Conservation (phyloP, 2,329 filamentous ascomycete genomes). For the Metarhizium rileyi region DNA sequence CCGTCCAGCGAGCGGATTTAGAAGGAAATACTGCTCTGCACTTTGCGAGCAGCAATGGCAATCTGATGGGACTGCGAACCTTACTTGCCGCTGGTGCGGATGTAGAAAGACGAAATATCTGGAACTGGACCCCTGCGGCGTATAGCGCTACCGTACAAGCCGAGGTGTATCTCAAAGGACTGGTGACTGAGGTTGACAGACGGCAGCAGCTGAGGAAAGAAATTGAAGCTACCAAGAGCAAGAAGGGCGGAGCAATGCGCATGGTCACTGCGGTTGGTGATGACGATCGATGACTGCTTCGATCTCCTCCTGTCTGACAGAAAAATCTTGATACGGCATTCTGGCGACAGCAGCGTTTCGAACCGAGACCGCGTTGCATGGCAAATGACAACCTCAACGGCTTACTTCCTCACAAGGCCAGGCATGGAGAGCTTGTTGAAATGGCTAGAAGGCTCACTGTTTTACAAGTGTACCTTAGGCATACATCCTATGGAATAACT, state of each 20-base stretch:
- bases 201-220: slow-evolving; percentile 33
- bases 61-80: slow-evolving; percentile 66
- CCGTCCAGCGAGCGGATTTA: slow-evolving; percentile 50
- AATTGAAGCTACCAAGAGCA: slow-evolving; percentile 30
- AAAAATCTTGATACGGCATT: too few relatives aligned
- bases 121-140: slow-evolving; percentile 73
- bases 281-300: slow-evolving; percentile 20
- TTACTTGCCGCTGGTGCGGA: slow-evolving; percentile 72
- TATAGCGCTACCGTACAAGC: slow-evolving; percentile 76
- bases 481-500: neutral
- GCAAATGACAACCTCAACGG: too few relatives aligned
- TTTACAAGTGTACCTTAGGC: too few relatives aligned
- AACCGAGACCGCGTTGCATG: too few relatives aligned
- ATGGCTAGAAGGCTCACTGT: too few relatives aligned
- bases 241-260: slow-evolving; percentile 33
- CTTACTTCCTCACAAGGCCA: too few relatives aligned
- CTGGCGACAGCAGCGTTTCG: too few relatives aligned
- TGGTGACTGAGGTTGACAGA: slow-evolving; percentile 64
- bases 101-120: slow-evolving; percentile 60
- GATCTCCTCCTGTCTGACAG: neutral
- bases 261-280: slow-evolving; percentile 33
- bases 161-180: slow-evolving; percentile 71
- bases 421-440: too few relatives aligned
- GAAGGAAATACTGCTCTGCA: slow-evolving; percentile 82
- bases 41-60: slow-evolving; percentile 74